Conservation (phyloP, 2,329 filamentous ascomycete genomes). For the Pestalotiopsis sp. region DNA sequence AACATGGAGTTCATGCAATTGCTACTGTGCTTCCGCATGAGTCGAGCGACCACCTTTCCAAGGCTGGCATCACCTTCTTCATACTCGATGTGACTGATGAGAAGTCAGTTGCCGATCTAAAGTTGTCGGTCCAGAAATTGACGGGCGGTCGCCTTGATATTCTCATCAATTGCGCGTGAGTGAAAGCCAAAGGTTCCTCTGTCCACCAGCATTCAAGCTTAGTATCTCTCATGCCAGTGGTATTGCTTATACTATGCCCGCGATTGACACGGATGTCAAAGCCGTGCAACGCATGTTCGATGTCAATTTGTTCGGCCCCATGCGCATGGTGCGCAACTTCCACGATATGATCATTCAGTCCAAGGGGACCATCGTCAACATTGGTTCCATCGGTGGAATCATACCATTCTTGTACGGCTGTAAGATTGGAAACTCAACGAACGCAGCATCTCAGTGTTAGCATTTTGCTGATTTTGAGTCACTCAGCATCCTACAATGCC, state of each 20-base stretch:
- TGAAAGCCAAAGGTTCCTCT: not conserved
- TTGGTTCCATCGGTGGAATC: conserved; percentile 28
- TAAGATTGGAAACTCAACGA: not conserved
- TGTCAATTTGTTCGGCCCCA: conserved; percentile 30
- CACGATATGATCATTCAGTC: conserved; percentile 24
- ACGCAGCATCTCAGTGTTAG: not conserved
- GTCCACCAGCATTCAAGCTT: not conserved
- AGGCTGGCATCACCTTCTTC: conserved; percentile 17
- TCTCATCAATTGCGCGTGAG: conserved; percentile 21
- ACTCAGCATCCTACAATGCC: conserved; percentile 27
- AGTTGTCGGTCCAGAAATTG: not conserved
- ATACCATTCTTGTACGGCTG: conserved; percentile 25
- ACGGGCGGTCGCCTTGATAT: conserved; percentile 17
- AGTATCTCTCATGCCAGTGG: not conserved
- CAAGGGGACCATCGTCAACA: conserved; percentile 26
- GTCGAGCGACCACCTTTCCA: conserved; percentile 15
- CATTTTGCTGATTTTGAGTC: not conserved
- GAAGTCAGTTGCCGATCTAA: conserved; percentile 7
- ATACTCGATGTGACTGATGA: conserved; percentile 20
- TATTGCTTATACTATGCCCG: conserved; percentile 29
- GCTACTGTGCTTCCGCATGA: conserved; percentile 21
- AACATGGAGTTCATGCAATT: conserved; percentile 14
- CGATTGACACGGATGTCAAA: conserved; percentile 25
- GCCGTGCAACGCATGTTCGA: conserved; percentile 25
- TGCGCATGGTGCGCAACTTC: conserved; percentile 29